These are phyloP conservation scores for Phytophthora pluvialis DNA, from an alignment of 352 stramenopile genomes.

Conservation along the genomic window DNA sequence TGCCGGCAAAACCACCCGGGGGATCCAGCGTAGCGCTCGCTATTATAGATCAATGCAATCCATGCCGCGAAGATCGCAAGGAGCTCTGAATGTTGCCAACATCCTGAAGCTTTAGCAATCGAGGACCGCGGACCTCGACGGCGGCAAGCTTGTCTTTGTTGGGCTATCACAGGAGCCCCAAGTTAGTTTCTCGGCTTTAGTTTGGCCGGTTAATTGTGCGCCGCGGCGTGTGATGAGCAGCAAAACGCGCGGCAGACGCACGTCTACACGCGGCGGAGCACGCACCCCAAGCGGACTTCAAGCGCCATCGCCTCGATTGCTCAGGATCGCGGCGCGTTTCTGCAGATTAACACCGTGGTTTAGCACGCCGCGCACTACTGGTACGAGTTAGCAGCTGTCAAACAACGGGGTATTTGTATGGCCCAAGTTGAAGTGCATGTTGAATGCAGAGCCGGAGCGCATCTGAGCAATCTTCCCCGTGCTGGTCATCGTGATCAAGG, in stretches of 20 bases:
- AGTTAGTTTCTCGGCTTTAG: neutral
- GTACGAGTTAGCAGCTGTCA: slow-evolving; percentile 2
- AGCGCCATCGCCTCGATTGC: slow-evolving; percentile 15
- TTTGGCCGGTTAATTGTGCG: slow-evolving; percentile 2
- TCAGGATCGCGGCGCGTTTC: slow-evolving; percentile 1
- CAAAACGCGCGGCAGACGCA: slow-evolving; percentile 12
- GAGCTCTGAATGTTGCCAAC: neutral
- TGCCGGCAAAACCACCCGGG: neutral
- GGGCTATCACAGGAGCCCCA: no score
- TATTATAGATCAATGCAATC: no score
- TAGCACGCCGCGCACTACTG: neutral
- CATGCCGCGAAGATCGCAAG: neutral
- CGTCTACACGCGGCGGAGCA: slow-evolving; percentile 10
- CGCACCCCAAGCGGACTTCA: slow-evolving; percentile 21
- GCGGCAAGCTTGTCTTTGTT: slow-evolving; percentile 11
- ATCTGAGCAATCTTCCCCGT: slow-evolving; percentile 13
- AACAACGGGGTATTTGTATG: slow-evolving; percentile 14
- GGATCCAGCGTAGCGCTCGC: neutral
- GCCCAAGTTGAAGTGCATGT: slow-evolving; percentile 22
- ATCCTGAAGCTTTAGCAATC: slow-evolving; percentile 20
- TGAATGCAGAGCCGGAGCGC: neutral
- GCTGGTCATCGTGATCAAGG: slow-evolving; percentile 1
- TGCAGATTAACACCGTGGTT: slow-evolving; percentile 10
- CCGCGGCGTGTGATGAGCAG: neutral
- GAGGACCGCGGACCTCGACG: slow-evolving; percentile 8